phyloP scores from a whole-genome alignment of 768 basidiomycete genomes.

The Austroboletus eburneus region DNA sequence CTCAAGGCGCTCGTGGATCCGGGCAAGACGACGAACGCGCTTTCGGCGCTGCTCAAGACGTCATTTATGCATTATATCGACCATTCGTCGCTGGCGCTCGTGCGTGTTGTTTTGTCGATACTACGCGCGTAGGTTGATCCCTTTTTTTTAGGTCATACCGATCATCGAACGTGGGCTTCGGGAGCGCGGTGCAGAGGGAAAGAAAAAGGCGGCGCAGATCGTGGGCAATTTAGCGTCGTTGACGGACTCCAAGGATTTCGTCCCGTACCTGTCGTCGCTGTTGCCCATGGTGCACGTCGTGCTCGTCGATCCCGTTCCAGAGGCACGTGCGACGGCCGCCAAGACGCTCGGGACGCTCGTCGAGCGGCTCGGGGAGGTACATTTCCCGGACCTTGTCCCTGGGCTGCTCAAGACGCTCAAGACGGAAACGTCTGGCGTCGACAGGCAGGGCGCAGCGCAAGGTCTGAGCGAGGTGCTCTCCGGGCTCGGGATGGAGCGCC shows the following conservation, averaged over 20 bases:
- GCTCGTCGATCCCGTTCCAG: conserved; percentile 94
- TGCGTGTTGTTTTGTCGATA: conserved; percentile 31
- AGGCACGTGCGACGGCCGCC: conserved; percentile 94
- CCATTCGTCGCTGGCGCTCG: conserved; percentile 90
- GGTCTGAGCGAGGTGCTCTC: conserved; percentile 93
- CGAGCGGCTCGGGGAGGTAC: conserved; percentile 87
- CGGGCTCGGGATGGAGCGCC: conserved; percentile 94
- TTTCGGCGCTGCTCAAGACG: conserved; percentile 84
- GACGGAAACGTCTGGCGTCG: conserved; percentile 91
- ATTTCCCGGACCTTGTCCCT: conserved; percentile 96
- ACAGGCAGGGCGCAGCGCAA: conserved; percentile 96
- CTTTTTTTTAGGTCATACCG: conserved; percentile 70
- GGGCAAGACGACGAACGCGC: conserved; percentile 78
- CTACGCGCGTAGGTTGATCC: background rate
- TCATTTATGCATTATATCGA: conserved; percentile 99
- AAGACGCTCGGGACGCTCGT: conserved; percentile 96
- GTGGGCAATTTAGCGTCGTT: conserved; percentile 94
- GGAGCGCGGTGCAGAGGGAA: conserved; percentile 90
- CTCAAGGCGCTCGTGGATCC: conserved; percentile 97
- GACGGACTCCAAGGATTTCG: conserved; percentile 87
- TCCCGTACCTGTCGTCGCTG: conserved; percentile 87
- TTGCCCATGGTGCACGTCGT: conserved; percentile 90
- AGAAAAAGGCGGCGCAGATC: conserved; percentile 94
- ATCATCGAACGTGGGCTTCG: conserved; percentile 91
- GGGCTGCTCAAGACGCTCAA: conserved; percentile 82